Percentiles rank a stretch among this genome's conserved stretches.
Evolutionary conservation across 2,329 filamentous ascomycete genomes (phyloP).

Genomic region (Phaeosphaeria sp.): DNA sequence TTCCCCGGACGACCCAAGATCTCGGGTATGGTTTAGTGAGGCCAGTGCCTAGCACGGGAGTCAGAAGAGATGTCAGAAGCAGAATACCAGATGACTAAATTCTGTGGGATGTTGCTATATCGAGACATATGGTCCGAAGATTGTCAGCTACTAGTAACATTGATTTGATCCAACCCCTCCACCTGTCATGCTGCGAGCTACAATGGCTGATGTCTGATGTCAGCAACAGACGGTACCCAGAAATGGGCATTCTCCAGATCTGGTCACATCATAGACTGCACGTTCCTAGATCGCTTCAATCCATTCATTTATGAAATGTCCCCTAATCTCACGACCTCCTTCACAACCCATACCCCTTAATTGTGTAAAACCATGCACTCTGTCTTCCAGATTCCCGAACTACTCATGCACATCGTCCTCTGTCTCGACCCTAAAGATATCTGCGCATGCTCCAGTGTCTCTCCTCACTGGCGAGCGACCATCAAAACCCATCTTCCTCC

Average conservation of each 20-base stretch:
- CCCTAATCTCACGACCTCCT: background rate
- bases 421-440: slow-evolving; percentile 11
- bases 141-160: background rate
- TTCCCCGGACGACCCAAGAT: background rate
- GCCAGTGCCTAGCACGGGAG: background rate
- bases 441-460: slow-evolving; percentile 4
- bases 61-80: background rate
- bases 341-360: background rate
- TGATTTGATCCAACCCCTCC: background rate
- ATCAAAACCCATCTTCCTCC: slow-evolving; percentile 16
- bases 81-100: background rate
- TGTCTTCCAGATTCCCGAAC: slow-evolving; percentile 20
- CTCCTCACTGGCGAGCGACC: slow-evolving; percentile 7
- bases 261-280: background rate
- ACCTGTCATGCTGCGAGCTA: background rate
- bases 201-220: background rate
- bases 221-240: background rate
- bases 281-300: background rate
- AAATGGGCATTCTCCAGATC: background rate
- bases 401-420: slow-evolving; percentile 15
- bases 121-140: background rate
- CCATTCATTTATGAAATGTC: background rate
- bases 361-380: slow-evolving; percentile 14
- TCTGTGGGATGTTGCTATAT: background rate
- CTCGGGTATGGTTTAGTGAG: background rate